Evolutionary conservation across 2,329 filamentous ascomycete species (phyloP).

Genomic region (Clarireedia monteithiana): DNA sequence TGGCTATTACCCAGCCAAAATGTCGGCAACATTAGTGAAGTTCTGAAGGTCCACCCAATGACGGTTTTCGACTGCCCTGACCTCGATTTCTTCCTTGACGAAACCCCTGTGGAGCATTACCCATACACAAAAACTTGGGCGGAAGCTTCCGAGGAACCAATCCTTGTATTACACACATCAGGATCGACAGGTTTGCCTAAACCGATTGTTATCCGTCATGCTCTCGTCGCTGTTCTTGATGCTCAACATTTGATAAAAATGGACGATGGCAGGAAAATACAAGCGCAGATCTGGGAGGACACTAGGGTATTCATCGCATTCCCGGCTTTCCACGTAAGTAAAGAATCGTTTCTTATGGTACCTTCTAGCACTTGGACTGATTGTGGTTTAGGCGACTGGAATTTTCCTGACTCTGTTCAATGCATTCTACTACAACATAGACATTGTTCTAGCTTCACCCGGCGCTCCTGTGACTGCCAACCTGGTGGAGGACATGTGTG

Average conservation of each 20-base stretch:
- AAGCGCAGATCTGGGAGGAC: background rate
- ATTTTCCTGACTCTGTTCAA: background rate
- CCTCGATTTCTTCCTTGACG: slow-evolving; percentile 3
- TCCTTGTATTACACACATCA: slow-evolving; percentile 14
- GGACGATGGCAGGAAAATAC: background rate
- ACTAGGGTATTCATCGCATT: background rate
- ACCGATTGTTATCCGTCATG: slow-evolving; percentile 7
- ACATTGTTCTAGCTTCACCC: slow-evolving; percentile 2
- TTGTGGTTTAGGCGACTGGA: background rate
- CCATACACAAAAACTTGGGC: slow-evolving; percentile 21
- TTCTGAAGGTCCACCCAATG: background rate
- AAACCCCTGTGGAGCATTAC: slow-evolving; percentile 5
- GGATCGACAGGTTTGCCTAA: slow-evolving; percentile 15
- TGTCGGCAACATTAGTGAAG: background rate
- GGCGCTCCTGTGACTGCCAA: background rate
- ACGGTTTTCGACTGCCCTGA: slow-evolving; percentile 2
- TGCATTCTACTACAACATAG: background rate
- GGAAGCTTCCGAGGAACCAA: slow-evolving; percentile 9
- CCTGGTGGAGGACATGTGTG: slow-evolving; percentile 3
- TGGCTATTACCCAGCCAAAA: slow-evolving; percentile 1
- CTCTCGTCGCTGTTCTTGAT: background rate
- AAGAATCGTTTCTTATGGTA: background rate
- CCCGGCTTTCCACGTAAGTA: slow-evolving; percentile 3
- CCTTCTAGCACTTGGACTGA: background rate
- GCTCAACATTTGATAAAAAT: background rate